A percentile compares a stretch with the other conserved stretches of the same genome.
Conservation (phyloP, 2,329 filamentous ascomycete genomes). For the Verticillium nonalfalfae region DNA sequence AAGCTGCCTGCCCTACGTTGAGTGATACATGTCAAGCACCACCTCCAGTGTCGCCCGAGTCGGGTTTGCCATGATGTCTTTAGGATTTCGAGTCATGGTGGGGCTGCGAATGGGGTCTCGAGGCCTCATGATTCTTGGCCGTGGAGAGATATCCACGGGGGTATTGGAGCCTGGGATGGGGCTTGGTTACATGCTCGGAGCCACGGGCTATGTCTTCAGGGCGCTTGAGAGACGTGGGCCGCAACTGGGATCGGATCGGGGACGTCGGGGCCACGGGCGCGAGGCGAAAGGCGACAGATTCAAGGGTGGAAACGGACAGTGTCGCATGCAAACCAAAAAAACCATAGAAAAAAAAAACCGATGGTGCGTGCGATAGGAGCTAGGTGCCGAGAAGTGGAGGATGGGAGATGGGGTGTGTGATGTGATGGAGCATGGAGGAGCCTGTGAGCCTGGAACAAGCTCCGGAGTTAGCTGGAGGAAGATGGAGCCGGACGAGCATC, state of each 20-base stretch:
- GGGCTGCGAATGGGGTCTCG: not conserved
- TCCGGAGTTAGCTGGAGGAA: no score
- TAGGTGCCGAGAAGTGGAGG: not conserved
- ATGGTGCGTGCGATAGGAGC: not conserved
- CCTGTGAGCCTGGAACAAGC: no score
- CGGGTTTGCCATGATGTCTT: not conserved
- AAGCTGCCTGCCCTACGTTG: not conserved
- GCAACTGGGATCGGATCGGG: not conserved
- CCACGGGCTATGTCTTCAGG: not conserved
- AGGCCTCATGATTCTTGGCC: not conserved
- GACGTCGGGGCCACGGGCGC: not conserved
- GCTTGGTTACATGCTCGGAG: not conserved
- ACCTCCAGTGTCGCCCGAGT: not conserved
- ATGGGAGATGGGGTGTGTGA: no score
- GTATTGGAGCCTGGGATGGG: not conserved
- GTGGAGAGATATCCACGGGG: not conserved
- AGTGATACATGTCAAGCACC: not conserved
- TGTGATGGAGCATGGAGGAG: no score
- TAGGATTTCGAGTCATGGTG: not conserved
- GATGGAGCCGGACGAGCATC: no score
- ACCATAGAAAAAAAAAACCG: no score
- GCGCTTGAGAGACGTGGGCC: not conserved
- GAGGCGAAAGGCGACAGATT: not conserved
- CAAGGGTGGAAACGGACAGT: not conserved
- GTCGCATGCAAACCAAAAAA: not conserved